Base-by-base conservation (phyloP, 371 early-diverging fungal species). In the Rhizopus arrhizus region DNA sequence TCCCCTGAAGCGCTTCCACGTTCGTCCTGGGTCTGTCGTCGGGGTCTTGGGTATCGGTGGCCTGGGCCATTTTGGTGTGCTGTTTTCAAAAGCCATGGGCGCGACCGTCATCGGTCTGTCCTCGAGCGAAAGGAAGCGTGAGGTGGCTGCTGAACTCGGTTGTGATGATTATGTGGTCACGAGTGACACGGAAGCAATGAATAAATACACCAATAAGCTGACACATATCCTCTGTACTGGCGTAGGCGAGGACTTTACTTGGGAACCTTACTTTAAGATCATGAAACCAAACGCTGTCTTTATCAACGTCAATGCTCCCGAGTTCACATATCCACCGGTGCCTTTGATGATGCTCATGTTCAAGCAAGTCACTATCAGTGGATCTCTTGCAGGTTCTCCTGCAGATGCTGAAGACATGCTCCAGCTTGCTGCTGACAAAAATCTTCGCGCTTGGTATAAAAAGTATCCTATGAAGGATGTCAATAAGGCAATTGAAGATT, bases 361-460 rank as follows among this genome's bases (percentile, higher is more conserved):
- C 31, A 77, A 73, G 45, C 72, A 84, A 57, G 64, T 82, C 11
- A 62, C 70, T 2, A 64, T 92, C 35, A 73, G 69, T 10, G 92
- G 91, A 0, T 90, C 90, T 29, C 49, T 83, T 45, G 89, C 90
- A 62, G 92, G 91, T 45, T 77, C 82, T 16, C 71, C 62, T 29
- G 47, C 62, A 2, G 67, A 68, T 5, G 71, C 87, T 29, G 66
- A 75, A 46, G 84, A 84, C 47, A 88, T 86, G 77, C 75, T 93
- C 8, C 72, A 83, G 28, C 86, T 91, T 68, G 88, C 91, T 2
- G 79, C 78, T 59, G 67, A 85, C 65, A 73, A 86, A 51, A 69
- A 80, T 49, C 78, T 91, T 34, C 58, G 69, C n/a, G 86, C 89
- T 16, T 80, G 79, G 73, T 75, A 88, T 50, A 82, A 89, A 65